Evolutionary conservation across 228 moss, liverwort and hornwort species (phyloP), one percentile per base, ranked within the genome.

Genomic region (Sphagnum fallax): DNA sequence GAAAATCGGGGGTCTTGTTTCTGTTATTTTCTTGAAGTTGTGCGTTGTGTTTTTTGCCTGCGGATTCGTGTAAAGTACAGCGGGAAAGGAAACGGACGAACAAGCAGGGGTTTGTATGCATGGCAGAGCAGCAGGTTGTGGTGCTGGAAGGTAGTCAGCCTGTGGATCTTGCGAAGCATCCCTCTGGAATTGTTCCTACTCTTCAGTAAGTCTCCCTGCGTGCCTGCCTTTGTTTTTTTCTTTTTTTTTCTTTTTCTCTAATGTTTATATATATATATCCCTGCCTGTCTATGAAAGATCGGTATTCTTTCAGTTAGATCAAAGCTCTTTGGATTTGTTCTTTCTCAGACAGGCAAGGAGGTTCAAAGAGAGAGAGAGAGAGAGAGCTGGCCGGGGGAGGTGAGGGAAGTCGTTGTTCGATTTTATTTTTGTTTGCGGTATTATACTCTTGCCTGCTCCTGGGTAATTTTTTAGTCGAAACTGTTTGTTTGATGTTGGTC

Each of bases 131-230:
- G 73, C 77, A 79, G 73, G 80, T 83, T 71, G 80, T 84, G 74
- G 72, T 93, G 83, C 74, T 93, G 83, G 97, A 97, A 77, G 91
- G 91, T 74, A 97, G 82, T 78, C 91, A 92, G 83, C 98, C 93
- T 63, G 98, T 98, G 80, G 98, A 98, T 91, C 92, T 98, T 71
- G 90, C 79, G 48, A 98, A 93, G 86, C 98, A 98, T 64, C 98
- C 98, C 72, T 98, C 98, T 6, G 98, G 98, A 70, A 98, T 98
- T 70, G 82, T 98, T 5, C 98, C 98, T 4, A 98, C 93, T 4
- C 73, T 98, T 59, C 98, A 98, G 97, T 97, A 80, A 87, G 88
- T 85, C 49, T 32, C 32, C 32, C 53, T 52, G 60, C 12, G 13
- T 63, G 68, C 32, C 32, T 32, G 32, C 32, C 2, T 32, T 32